Base-by-base conservation (phyloP, 805 yeast species). In the Cyberlindnera maclurae region DNA sequence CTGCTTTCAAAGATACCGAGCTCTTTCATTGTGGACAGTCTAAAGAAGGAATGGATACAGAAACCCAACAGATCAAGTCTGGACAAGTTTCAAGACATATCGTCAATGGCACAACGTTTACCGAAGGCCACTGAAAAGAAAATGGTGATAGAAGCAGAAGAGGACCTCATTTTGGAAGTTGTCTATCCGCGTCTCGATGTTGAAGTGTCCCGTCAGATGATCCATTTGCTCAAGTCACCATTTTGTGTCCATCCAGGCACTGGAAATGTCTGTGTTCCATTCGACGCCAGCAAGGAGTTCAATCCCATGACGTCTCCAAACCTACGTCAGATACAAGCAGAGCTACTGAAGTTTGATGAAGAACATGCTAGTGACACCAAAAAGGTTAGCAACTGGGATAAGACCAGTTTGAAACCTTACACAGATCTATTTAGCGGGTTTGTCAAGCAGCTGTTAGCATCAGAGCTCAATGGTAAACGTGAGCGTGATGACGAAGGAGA, bases 231-330 rank as follows among this genome's bases (percentile, higher is more conserved):
- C 51, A 93, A 93, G 58, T 84, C 97, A 2, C 98, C 98, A 13
- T 93, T 93, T 59, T 90, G 97, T 65, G 79, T 93, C 31, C 98
- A 93, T 59, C 98, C 98, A 2, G 80, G 87, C 3, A 93, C 98
- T 0, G 96, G 96, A 7, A 82, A 85, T 52, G 84, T 93, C 3
- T 93, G 97, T 74, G 96, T 93, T 7, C 96, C 97, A 0, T 82
- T 71, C 33, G 64, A 59, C 37, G 44, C 60, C 0, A 55, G 45
- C 4, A 55, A 63, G 29, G 77, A 77, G 4, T 93, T 90, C 54
- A 77, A 82, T 50, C 97, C 97, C 2, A 71, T 73, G 46, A 67
- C 65, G 11, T 89, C 95, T 2, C 97, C 97, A 13, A 84, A 79
- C 44, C 64, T 89, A 42, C 64, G 75, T 36, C 65, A 65, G 29